Conservation (phyloP, 495 filamentous ascomycete genomes). For the Lichenothelia convexa region DNA sequence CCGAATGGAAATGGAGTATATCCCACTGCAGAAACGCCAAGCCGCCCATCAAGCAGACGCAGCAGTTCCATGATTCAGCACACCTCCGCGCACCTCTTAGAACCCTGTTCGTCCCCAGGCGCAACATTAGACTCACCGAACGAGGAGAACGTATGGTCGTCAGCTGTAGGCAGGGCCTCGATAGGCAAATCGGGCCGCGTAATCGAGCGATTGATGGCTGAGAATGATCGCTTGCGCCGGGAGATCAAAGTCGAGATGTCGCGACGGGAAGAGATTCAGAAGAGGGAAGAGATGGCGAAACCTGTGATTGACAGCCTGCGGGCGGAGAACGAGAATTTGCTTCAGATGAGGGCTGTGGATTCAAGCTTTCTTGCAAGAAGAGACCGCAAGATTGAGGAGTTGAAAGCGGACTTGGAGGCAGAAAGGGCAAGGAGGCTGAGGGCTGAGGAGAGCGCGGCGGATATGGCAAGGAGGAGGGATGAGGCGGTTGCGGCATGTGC, state of each 20-base stretch:
- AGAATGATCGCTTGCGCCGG: slow-evolving; percentile 68
- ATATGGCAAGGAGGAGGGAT: slow-evolving; percentile 6
- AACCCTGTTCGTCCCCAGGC: too few species aligned
- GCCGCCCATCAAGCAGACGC: background rate
- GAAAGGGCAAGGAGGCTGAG: slow-evolving; percentile 7
- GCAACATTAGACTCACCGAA: too few species aligned
- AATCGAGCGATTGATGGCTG: slow-evolving; percentile 73
- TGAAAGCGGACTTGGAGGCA: slow-evolving; percentile 10
- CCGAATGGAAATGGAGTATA: background rate
- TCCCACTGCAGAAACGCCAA: background rate
- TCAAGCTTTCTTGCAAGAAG: slow-evolving; percentile 4
- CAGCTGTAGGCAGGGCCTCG: slow-evolving; percentile 58
- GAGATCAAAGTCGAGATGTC: slow-evolving; percentile 59
- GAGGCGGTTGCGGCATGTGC: slow-evolving; percentile 4
- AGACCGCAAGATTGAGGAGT: slow-evolving; percentile 15
- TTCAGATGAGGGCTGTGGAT: slow-evolving; percentile 23
- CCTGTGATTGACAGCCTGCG: slow-evolving; percentile 54
- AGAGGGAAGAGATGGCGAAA: slow-evolving; percentile 50
- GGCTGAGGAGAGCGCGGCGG: slow-evolving; percentile 8
- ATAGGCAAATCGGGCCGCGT: slow-evolving; percentile 85
- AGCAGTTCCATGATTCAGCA: too few species aligned
- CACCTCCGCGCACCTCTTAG: too few species aligned
- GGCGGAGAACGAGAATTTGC: slow-evolving; percentile 48
- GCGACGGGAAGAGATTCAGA: slow-evolving; percentile 21
- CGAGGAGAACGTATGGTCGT: slow-evolving; percentile 35